Base-by-base conservation (phyloP, 164 flowering plant genomes). In the Houttuynia cordata region DNA sequence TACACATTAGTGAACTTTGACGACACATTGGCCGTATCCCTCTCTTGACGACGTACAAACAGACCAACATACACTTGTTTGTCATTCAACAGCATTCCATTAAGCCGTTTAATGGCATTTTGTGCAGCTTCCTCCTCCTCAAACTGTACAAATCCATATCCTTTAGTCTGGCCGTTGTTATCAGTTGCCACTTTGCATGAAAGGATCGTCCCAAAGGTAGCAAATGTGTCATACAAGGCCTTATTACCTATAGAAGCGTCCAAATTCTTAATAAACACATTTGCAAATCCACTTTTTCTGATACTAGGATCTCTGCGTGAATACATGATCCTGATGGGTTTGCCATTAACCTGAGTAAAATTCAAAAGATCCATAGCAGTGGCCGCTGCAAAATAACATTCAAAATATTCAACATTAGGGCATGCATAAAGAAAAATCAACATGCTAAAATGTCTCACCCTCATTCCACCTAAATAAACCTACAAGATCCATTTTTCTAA, bases 141-240 rank as follows among this genome's bases (percentile, higher is more conserved):
- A 76, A 77, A 88, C 71, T 88, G 93, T 24, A 86, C 93, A 75
- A 79, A 88, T 0, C 96, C 96, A 69, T 81, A 81, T 7, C 96
- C 96, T 72, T 71, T 84, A 1, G 88, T 79, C 42, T 75, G 77
- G 8, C 86, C 91, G 70, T 61, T 80, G 68, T 47, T 57, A 71
- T 88, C 87, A 68, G 71, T 57, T 41, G 88, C 91, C 30, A 86
- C 80, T 76, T 88, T 88, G 80, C 93, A 88, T 56, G 89, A 84
- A 51, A 84, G 87, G 13, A 88, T 78, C 12, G 75, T 71, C 9
- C 96, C 93, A 67, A 88, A 84, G 37, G 78, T 47, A 51, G 79
- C 76, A 76, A 88, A 88, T 51, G 81, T 83, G 12, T 86, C 91
- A 57, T 69, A 69, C 79, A 88, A 73, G 17, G 83, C 79, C 76